Evolutionary conservation across 495 filamentous ascomycete species (phyloP), one percentile per base, ranked within the genome.

Genomic region (Polyplosphaeria fusca): DNA sequence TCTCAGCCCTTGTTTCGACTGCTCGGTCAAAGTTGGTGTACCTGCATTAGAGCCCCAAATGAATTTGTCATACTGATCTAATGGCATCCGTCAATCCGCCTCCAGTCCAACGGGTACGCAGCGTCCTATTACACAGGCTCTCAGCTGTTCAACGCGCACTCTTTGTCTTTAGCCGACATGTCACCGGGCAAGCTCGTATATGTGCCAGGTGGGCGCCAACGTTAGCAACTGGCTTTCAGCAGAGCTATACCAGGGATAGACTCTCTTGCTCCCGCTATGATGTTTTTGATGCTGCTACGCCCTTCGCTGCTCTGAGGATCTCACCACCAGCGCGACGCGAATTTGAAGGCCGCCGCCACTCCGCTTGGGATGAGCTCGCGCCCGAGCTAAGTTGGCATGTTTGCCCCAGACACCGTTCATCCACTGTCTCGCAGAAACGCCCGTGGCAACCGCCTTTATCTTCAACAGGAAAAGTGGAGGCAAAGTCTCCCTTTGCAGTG

Each of bases 41-140:
- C 44, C 44, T 58, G 35, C 44, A 49, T 49, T 58, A 49, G 14
- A 26, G n/a, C n/a, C n/a, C n/a, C n/a, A n/a, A n/a, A n/a, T n/a
- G n/a, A n/a, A n/a, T n/a, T n/a, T n/a, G n/a, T n/a, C n/a, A n/a
- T n/a, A n/a, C n/a, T n/a, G n/a, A n/a, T n/a, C n/a, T n/a, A n/a
- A n/a, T n/a, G n/a, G n/a, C n/a, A n/a, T n/a, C n/a, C n/a, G n/a
- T n/a, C n/a, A n/a, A n/a, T n/a, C n/a, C n/a, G n/a, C n/a, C n/a
- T n/a, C n/a, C n/a, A n/a, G n/a, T n/a, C n/a, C n/a, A n/a, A n/a
- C n/a, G n/a, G n/a, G n/a, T n/a, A n/a, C n/a, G n/a, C n/a, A n/a
- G n/a, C n/a, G n/a, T n/a, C n/a, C n/a, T n/a, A n/a, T n/a, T n/a
- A n/a, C n/a, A n/a, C n/a, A n/a, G n/a, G n/a, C n/a, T n/a, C n/a